Percentiles rank a stretch among this genome's conserved stretches.
phyloP scores from a whole-genome alignment of 1,284 basidiomycete genomes.

The Cerrena zonata region DNA sequence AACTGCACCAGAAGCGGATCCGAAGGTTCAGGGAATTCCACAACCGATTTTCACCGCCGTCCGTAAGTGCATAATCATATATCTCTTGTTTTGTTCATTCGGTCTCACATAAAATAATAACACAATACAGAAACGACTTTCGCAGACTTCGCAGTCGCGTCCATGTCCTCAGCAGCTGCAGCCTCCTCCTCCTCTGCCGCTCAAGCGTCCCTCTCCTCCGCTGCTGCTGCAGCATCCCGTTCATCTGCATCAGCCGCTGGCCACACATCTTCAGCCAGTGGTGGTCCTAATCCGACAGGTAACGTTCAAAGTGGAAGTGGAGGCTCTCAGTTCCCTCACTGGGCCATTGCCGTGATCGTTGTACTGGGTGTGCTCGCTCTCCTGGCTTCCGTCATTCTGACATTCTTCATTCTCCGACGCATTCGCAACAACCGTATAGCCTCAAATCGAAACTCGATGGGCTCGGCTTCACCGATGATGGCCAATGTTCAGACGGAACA shows the following conservation, averaged over 20 bases:
- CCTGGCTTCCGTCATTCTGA: conserved; percentile 56
- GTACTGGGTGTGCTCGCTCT: conserved; percentile 78
- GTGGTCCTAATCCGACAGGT: conserved; percentile 20
- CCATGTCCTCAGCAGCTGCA: conserved; percentile 35
- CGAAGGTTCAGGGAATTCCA: conserved; percentile 51
- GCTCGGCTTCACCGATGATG: conserved; percentile 78
- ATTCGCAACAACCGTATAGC: conserved; percentile 47
- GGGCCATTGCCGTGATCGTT: conserved; percentile 85
- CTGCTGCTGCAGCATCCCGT: conserved; percentile 26
- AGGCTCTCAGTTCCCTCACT: conserved; percentile 58
- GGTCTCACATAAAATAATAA: conserved; percentile 8
- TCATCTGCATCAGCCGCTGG: conserved; percentile 21
- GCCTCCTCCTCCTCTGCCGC: conserved; percentile 32
- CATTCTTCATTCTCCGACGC: conserved; percentile 66
- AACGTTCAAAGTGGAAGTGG: conserved; percentile 41
- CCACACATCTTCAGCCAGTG: conserved; percentile 18
- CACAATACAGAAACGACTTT: conserved; percentile 59
- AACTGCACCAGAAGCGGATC: conserved; percentile 43
- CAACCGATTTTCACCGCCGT: conserved; percentile 70
- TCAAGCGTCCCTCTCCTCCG: conserved; percentile 28
- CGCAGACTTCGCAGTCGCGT: conserved; percentile 53
- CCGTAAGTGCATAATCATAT: conserved; percentile 70
- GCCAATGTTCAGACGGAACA: conserved; percentile 38
- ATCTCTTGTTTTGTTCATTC: background rate
- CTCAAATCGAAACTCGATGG: conserved; percentile 67